Evolutionary conservation across 176 grass and related monocot genomes (phyloP), one percentile per base, ranked within the genome.

Genomic region (Pontederia paniculata): DNA sequence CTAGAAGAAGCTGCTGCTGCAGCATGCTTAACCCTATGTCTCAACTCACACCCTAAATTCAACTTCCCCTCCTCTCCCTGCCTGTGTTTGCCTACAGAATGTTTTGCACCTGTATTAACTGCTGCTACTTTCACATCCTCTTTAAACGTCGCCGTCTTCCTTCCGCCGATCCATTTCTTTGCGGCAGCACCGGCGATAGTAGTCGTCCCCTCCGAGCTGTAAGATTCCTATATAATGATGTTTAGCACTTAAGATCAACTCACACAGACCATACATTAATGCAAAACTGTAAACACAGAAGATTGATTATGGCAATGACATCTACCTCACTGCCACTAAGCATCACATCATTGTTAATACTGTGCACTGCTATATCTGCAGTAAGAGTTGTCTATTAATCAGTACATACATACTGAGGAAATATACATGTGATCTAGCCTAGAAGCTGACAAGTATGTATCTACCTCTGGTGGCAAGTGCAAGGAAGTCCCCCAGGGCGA

Each of bases 51-150:
- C 58, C 73, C 71, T 76, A 84, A 60, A 20, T 65, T 73, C 77
- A 55, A 49, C 20, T 44, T 43, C 49, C 10, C 37, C 4, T 67
- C 50, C 50, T 44, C 52, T 56, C 17, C 62, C 5, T 61, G 45
- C 6, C 1, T 54, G 43, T 23, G 43, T 50, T 65, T 22, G 44
- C 17, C 59, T 59, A 20, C 62, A 67, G 23, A 68, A 68, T 58
- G 69, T 58, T 73, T 65, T 89, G 86, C 71, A 73, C 77, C 78
- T 84, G 67, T 62, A 63, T 55, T 81, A 18, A 47, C 25, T 12
- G n/a, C 13, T 63, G 9, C 44, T 19, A 0, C 59, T 21, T 17
- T 41, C 23, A 0, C 25, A 13, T 31, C 8, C 21, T 17, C 56
- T n/a, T 4, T 13, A n/a, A n/a, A n/a, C 2, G 46, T 43, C 7